These are phyloP conservation scores for Primulina eburnea DNA, from an alignment of 257 asterid species.

Conservation along the genomic window DNA sequence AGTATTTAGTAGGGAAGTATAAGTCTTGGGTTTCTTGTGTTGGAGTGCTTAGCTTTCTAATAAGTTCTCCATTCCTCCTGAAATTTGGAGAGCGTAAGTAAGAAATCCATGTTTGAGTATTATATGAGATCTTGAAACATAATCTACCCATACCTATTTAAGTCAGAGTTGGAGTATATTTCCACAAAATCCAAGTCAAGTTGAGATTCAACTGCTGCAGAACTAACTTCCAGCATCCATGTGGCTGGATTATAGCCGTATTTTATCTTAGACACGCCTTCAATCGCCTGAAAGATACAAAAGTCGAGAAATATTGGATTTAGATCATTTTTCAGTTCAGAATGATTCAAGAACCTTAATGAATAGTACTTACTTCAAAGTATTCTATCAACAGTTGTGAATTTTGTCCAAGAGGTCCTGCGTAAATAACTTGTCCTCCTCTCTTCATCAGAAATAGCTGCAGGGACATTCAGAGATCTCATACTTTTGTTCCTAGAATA, in stretches of 20 bases:
- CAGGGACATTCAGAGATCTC: not conserved
- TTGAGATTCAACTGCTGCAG: constrained; percentile 52
- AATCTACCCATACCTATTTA: constrained; percentile 36
- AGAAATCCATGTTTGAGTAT: not conserved
- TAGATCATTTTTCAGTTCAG: not conserved
- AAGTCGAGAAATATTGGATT: not conserved
- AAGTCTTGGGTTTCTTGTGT: constrained; percentile 44
- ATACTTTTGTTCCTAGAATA: not conserved
- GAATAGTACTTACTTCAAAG: constrained; percentile 46
- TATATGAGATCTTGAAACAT: not conserved
- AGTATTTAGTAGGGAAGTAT: constrained; percentile 60
- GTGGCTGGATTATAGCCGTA: constrained; percentile 69
- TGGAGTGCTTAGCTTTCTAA: constrained; percentile 41
- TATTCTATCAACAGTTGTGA: constrained; percentile 52
- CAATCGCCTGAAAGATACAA: constrained; percentile 35
- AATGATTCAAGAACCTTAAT: not conserved
- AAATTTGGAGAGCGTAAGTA: not conserved
- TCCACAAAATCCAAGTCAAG: constrained; percentile 48
- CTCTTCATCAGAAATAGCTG: constrained; percentile 63
- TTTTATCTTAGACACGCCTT: constrained; percentile 49
- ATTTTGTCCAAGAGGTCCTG: constrained; percentile 59
- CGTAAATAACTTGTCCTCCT: constrained; percentile 68
- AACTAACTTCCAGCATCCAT: constrained; percentile 65
- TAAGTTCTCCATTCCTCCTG: constrained; percentile 57
- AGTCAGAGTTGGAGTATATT: constrained; percentile 46